Evolutionary conservation across 129 eudicot genomes (phyloP).

Genomic region (Apium graveolens): DNA sequence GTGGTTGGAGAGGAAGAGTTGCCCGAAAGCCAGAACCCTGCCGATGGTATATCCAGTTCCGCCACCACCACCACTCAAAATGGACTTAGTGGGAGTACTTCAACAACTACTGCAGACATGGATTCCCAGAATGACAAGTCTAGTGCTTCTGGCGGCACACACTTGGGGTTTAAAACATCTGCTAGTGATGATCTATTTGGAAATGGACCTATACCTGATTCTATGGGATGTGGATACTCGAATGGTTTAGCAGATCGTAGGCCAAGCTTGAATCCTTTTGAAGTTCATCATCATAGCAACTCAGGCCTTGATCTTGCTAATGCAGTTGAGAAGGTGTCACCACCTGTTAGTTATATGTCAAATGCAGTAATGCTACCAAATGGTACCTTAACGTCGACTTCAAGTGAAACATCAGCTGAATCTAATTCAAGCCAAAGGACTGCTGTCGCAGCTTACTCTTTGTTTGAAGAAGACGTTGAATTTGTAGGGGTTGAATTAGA

Average conservation of each 20-base stretch:
- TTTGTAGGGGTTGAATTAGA: slow-evolving; percentile 86
- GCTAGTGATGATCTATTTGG: slow-evolving; percentile 60
- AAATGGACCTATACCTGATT: slow-evolving; percentile 69
- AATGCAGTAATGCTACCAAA: slow-evolving; percentile 42
- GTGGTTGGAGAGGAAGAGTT: slow-evolving; percentile 80
- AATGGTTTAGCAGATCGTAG: slow-evolving; percentile 38
- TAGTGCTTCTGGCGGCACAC: slow-evolving; percentile 23
- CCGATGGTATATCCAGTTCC: slow-evolving; percentile 29
- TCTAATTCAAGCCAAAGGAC: slow-evolving; percentile 31
- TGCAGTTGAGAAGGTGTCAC: slow-evolving; percentile 20
- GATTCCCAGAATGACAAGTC: slow-evolving; percentile 11
- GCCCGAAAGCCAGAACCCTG: slow-evolving; percentile 26
- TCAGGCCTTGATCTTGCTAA: slow-evolving; percentile 12
- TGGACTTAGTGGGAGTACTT: slow-evolving; percentile 17
- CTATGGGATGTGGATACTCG: slow-evolving; percentile 69
- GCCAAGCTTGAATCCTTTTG: slow-evolving; percentile 63
- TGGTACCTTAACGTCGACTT: slow-evolving; percentile 28
- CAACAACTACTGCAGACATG: slow-evolving; percentile 14
- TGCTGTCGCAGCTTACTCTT: slow-evolving; percentile 36
- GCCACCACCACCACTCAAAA: slow-evolving; percentile 21
- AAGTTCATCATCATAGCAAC: slow-evolving; percentile 23
- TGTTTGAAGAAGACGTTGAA: slow-evolving; percentile 93
- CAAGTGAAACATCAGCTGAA: slow-evolving; percentile 17
- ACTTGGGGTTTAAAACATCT: slow-evolving; percentile 34
- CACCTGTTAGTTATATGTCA: slow-evolving; percentile 20